Conservation (phyloP, 2,329 filamentous ascomycete species). For the Trichoderma sp. region DNA sequence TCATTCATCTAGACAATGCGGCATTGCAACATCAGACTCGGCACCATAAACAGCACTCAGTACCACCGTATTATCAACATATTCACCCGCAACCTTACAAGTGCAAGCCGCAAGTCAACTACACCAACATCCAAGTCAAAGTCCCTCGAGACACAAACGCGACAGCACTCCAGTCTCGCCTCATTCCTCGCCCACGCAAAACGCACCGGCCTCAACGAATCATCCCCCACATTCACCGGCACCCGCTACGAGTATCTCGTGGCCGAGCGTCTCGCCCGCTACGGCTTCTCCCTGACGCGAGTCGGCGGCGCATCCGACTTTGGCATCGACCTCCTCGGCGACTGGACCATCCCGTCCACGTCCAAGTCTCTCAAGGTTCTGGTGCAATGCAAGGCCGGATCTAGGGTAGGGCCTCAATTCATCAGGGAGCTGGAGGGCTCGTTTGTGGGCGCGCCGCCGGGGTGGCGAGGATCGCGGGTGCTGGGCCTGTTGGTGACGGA, state of each 20-base stretch:
- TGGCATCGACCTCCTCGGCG: slow-evolving; percentile 75
- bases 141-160: background rate
- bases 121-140: background rate
- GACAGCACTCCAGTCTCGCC: slow-evolving; percentile 64
- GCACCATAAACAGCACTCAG: background rate
- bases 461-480: slow-evolving; percentile 68
- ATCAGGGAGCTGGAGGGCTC: slow-evolving; percentile 81
- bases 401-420: slow-evolving; percentile 59
- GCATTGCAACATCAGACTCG: background rate
- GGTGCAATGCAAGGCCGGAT: slow-evolving; percentile 71
- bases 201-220: slow-evolving; percentile 57
- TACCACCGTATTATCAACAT: background rate
- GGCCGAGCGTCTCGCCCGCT: slow-evolving; percentile 56
- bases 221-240: slow-evolving; percentile 67
- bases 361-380: slow-evolving; percentile 51
- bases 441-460: slow-evolving; percentile 71
- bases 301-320: slow-evolving; percentile 69
- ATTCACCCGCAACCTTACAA: background rate
- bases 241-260: slow-evolving; percentile 79
- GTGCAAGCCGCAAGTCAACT: background rate
- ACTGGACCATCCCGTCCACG: slow-evolving; percentile 60
- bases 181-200: slow-evolving; percentile 69
- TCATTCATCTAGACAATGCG: slow-evolving; percentile 8
- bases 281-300: slow-evolving; percentile 68
- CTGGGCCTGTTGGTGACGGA: slow-evolving; percentile 73